These are phyloP conservation scores for Ceratobasidium sp. DNA, from an alignment of 1,284 basidiomycete species.

Conservation along the genomic window DNA sequence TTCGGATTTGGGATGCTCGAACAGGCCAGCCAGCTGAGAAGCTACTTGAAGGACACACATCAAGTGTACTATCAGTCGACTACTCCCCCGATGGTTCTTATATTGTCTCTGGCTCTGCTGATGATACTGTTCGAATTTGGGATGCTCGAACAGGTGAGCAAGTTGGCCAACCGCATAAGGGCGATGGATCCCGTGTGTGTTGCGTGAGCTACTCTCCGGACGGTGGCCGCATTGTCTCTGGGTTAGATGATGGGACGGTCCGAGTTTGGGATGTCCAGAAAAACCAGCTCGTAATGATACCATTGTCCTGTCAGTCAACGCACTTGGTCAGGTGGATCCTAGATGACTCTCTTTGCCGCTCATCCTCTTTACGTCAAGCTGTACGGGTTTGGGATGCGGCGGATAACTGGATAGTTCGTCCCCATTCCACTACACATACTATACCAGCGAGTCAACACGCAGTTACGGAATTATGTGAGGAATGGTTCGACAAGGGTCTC, in stretches of 20 bases:
- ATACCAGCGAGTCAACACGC: too few relatives aligned
- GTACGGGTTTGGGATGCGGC: too few relatives aligned
- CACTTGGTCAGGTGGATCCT: too few relatives aligned
- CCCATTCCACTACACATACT: too few relatives aligned
- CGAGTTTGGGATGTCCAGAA: conserved; percentile 31
- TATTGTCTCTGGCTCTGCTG: conserved; percentile 33
- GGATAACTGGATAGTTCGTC: too few relatives aligned
- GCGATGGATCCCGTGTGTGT: not conserved
- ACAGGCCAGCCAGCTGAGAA: not conserved
- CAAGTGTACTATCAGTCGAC: conserved; percentile 5
- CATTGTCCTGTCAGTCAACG: too few relatives aligned
- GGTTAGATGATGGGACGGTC: not conserved
- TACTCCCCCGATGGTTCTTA: conserved; percentile 26
- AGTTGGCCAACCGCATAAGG: not conserved
- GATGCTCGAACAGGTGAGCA: not conserved
- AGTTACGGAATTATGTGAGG: too few relatives aligned
- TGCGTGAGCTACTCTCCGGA: conserved; percentile 27
- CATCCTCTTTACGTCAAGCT: too few relatives aligned
- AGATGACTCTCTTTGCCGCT: too few relatives aligned
- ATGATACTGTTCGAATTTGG: not conserved
- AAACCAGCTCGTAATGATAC: too few relatives aligned
- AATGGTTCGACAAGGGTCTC: too few relatives aligned
- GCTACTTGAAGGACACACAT: conserved; percentile 4
- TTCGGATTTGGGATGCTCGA: conserved; percentile 29
- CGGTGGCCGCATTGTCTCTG: conserved; percentile 18